A percentile compares a stretch with the other conserved stretches of the same genome.
These are phyloP conservation scores for Stephanodiscus minutulus DNA, from an alignment of 108 stramenopile genomes.

Conservation along the genomic window DNA sequence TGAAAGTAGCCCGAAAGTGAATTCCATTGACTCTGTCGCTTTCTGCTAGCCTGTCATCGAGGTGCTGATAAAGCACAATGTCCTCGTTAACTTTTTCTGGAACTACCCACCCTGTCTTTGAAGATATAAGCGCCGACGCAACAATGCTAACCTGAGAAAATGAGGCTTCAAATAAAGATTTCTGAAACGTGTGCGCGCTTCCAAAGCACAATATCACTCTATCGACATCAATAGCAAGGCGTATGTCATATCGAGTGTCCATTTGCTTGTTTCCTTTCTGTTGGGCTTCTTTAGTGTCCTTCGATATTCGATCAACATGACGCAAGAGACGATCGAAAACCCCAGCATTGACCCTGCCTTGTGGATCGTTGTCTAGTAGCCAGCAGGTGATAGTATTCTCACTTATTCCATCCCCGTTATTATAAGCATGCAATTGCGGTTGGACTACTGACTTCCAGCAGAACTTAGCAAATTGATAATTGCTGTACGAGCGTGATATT, in stretches of 20 bases:
- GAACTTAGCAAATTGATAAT: conserved; percentile 47
- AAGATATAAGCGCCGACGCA: conserved; percentile 26
- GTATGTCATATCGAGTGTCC: conserved; percentile 16
- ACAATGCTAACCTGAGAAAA: conserved; percentile 25
- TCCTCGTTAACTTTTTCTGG: conserved; percentile 4
- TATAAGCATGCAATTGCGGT: conserved; percentile 21
- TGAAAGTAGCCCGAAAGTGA: conserved; percentile 16
- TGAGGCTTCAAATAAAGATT: conserved; percentile 23
- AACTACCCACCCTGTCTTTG: conserved; percentile 14
- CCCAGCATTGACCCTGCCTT: conserved; percentile 9
- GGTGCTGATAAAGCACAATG: not conserved
- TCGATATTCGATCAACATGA: conserved; percentile 22
- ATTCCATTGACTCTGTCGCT: conserved; percentile 13
- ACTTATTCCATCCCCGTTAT: not conserved
- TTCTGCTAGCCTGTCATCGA: not conserved
- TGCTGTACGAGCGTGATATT: conserved; percentile 5
- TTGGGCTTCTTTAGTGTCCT: conserved; percentile 3
- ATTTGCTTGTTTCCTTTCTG: not conserved
- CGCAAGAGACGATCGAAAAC: conserved; percentile 15
- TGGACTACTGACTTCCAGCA: conserved; percentile 44
- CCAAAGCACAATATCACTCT: conserved; percentile 30
- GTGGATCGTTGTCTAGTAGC: conserved; percentile 34
- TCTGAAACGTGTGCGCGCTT: conserved; percentile 23
- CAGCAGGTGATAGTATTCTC: conserved; percentile 18
- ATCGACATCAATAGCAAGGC: conserved; percentile 24